Evolutionary conservation across 2,329 filamentous ascomycete species (phyloP).

Genomic region (Claviceps digitariae): DNA sequence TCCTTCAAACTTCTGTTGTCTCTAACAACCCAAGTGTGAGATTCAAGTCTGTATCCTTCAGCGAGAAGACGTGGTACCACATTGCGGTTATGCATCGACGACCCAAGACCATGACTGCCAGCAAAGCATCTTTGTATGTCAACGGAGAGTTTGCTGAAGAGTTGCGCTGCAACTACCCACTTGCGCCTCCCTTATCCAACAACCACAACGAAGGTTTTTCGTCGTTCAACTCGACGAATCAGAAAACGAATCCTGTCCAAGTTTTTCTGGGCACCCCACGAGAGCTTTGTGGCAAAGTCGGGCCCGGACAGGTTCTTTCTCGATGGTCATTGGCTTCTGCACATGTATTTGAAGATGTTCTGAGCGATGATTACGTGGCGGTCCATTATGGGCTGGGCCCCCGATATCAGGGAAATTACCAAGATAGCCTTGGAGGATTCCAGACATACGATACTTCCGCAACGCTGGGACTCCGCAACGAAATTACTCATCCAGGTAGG

Average conservation of each 20-base stretch:
- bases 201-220: slow-evolving; percentile 54
- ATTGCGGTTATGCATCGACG: slow-evolving; percentile 76
- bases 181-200: slow-evolving; percentile 52
- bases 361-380: slow-evolving; percentile 84
- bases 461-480: slow-evolving; percentile 78
- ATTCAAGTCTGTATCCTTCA: slow-evolving; percentile 74
- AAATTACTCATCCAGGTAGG: slow-evolving; percentile 76
- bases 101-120: slow-evolving; percentile 58
- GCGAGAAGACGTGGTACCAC: slow-evolving; percentile 78
- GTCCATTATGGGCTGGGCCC: slow-evolving; percentile 85
- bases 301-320: slow-evolving; percentile 58
- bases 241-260: slow-evolving; percentile 59
- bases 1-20: slow-evolving; percentile 86
- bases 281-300: slow-evolving; percentile 66
- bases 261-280: slow-evolving; percentile 88
- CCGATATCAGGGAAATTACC: slow-evolving; percentile 89
- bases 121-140: slow-evolving; percentile 78
- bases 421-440: slow-evolving; percentile 89
- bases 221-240: slow-evolving; percentile 46
- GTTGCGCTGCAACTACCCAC: slow-evolving; percentile 76
- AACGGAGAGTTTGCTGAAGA: slow-evolving; percentile 92
- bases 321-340: slow-evolving; percentile 84
- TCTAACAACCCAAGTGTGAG: slow-evolving; percentile 78
- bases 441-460: slow-evolving; percentile 94
- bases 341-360: slow-evolving; percentile 72